Percentiles rank a stretch among this genome's conserved stretches.
Conservation (phyloP, 768 basidiomycete genomes). For the Pulveroboletus sp. region DNA sequence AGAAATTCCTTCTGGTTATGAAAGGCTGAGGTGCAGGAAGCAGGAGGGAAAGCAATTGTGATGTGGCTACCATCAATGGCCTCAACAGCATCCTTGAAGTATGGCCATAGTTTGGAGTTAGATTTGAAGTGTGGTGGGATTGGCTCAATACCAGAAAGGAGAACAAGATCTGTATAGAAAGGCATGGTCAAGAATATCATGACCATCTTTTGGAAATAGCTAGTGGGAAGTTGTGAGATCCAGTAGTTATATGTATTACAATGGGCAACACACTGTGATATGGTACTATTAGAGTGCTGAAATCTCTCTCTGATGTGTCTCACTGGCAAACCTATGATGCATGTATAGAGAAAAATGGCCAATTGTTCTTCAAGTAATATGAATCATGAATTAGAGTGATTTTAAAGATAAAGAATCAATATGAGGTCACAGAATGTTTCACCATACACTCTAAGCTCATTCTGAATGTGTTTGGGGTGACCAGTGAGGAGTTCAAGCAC, state of each 20-base stretch:
- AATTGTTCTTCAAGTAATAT: background rate
- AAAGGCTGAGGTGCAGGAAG: background rate
- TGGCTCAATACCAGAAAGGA: too few relatives aligned
- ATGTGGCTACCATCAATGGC: background rate
- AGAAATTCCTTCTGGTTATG: background rate
- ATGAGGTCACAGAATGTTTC: background rate
- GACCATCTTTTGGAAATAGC: background rate
- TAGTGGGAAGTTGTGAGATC: background rate
- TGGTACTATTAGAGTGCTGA: background rate
- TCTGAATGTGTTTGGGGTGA: slow-evolving; percentile 15
- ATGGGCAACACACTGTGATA: background rate
- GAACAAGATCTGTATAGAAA: too few relatives aligned
- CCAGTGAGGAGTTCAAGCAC: too few relatives aligned
- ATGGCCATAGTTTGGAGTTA: background rate
- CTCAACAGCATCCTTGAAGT: background rate
- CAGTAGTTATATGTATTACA: too few relatives aligned
- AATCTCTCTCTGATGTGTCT: background rate
- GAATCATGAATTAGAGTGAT: background rate
- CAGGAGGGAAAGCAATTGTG: background rate
- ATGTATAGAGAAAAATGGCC: background rate
- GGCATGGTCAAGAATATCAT: too few relatives aligned
- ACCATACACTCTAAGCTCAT: background rate
- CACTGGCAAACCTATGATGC: background rate
- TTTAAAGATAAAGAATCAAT: background rate
- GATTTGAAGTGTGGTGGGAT: too few relatives aligned